Conservation (phyloP, 495 filamentous ascomycete genomes). For the Lichina pygmaea region DNA sequence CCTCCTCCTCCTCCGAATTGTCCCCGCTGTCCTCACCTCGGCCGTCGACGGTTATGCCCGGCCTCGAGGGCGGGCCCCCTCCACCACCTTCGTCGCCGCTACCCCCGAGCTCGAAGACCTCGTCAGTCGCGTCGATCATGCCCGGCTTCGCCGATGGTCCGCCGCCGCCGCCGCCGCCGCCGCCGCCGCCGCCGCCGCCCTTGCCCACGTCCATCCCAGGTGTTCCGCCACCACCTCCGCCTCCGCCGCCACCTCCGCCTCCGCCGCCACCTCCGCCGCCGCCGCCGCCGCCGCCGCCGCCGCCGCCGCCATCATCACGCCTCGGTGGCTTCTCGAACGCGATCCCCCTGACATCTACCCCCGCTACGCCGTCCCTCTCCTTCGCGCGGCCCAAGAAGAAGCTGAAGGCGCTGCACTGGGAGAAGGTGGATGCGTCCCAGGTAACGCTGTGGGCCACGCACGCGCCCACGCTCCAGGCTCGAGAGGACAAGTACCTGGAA, state of each 20-base stretch:
- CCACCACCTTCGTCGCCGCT: conserved; percentile 28
- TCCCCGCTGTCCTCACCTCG: conserved; percentile 7
- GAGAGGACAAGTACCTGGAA: conserved; percentile 87
- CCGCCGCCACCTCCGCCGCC: conserved; percentile 14
- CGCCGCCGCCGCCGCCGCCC: conserved; percentile 25
- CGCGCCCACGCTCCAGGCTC: conserved; percentile 50
- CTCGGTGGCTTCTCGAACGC: conserved; percentile 13
- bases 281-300: conserved; percentile 10
- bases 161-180: conserved; percentile 21
- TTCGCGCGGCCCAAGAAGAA: conserved; percentile 91
- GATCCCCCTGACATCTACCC: conserved; percentile 2
- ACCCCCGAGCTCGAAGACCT: conserved; percentile 12
- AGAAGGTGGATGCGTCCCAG: conserved; percentile 84
- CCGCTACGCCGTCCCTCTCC: conserved; percentile 11
- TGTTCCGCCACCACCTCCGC: conserved; percentile 7
- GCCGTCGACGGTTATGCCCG: conserved; percentile 15
- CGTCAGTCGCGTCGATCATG: conserved; percentile 11
- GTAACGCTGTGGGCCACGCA: conserved; percentile 89
- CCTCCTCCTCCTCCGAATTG: not conserved
- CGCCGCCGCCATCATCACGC: conserved; percentile 14
- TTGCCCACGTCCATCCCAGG: conserved; percentile 15
- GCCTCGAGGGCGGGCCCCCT: conserved; percentile 19
- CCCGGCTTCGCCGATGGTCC: conserved; percentile 10
- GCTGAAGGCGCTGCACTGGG: conserved; percentile 97
- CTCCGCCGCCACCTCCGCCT: conserved; percentile 5